A percentile compares a stretch with the other conserved stretches of the same genome.
These are phyloP conservation scores for Ascocoryne sarcoides DNA, from an alignment of 2,329 filamentous ascomycete genomes.

Conservation along the genomic window DNA sequence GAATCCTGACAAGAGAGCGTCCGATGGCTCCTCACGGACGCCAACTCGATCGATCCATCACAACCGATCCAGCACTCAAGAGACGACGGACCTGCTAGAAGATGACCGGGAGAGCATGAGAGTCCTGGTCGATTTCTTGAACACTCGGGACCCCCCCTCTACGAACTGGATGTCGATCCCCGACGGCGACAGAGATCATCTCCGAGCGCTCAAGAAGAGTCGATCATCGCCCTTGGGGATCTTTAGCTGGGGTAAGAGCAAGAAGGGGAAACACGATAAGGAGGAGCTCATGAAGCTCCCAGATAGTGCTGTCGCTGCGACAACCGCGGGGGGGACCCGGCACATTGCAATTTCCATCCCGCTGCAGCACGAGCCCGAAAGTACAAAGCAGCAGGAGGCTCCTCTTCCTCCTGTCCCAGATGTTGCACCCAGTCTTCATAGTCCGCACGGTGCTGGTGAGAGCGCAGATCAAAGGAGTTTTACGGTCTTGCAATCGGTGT, in stretches of 20 bases:
- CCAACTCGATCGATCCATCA: conserved; percentile 1
- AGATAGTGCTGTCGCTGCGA: conserved; percentile 46
- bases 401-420: too few species aligned
- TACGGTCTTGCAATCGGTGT: too few species aligned
- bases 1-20: conserved; percentile 7
- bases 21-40: neutral
- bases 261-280: conserved; percentile 28
- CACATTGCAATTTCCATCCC: conserved; percentile 56
- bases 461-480: too few species aligned
- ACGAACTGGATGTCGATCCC: conserved; percentile 42
- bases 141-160: conserved; percentile 39
- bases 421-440: conserved; percentile 1
- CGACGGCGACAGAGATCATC: conserved; percentile 27
- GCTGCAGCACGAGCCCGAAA: conserved; percentile 37
- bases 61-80: conserved; percentile 3
- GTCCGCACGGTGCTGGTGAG: too few species aligned
- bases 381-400: conserved; percentile 4
- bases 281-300: conserved; percentile 35
- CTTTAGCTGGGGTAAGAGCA: conserved; percentile 28
- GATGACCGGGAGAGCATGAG: conserved; percentile 21
- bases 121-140: conserved; percentile 41
- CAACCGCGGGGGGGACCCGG: conserved; percentile 43
- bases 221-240: conserved; percentile 36
- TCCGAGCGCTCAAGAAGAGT: conserved; percentile 24
- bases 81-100: conserved; percentile 3